Evolutionary conservation across 345 rosid genomes (phyloP), one percentile per base, ranked within the genome.

Genomic region (Sonneratia caseolaris): DNA sequence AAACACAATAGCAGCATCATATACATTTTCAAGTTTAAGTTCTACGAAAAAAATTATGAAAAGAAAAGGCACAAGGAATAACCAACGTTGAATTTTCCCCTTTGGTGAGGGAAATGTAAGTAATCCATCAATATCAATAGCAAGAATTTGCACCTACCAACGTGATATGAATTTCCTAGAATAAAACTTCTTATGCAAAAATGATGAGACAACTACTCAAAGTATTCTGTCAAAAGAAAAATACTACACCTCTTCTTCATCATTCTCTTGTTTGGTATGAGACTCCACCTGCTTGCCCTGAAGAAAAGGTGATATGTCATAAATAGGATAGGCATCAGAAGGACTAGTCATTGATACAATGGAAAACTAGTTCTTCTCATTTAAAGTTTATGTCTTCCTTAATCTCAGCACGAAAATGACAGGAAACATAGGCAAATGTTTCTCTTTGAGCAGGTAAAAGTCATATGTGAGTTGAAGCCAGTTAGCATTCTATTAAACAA

Each of bases 231-330:
- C 35, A 67, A 13, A 38, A 73, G 5, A 38, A n/a, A 19, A 24
- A 37, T 37, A 45, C 22, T 66, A 32, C 85, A 92, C 93, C 82
- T 83, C 89, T 64, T 88, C 88, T 77, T 69, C 78, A 71, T 77
- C 78, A 68, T 79, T 51, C 74, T 79, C 84, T 82, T 80, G 81
- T 79, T 78, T 89, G 68, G 71, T 71, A 37, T 76, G 76, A 49
- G 85, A 73, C 70, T 72, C 86, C 74, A 38, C 66, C 73, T 56
- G 82, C 83, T 87, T 91, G 78, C 70, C 81, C 93, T 89, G 85
- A 71, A 75, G 69, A 47, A 21, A 61, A 65, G 16, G 59, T 75
- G 67, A 71, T 32, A 68, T 32, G 15, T 66, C 21, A 67, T 67
- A 37, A 24, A 36, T 55, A 22, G 32, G 6, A 27, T 18, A 22